phyloP scores from a whole-genome alignment of 495 filamentous ascomycete genomes.

The Aspergillus diversus region DNA sequence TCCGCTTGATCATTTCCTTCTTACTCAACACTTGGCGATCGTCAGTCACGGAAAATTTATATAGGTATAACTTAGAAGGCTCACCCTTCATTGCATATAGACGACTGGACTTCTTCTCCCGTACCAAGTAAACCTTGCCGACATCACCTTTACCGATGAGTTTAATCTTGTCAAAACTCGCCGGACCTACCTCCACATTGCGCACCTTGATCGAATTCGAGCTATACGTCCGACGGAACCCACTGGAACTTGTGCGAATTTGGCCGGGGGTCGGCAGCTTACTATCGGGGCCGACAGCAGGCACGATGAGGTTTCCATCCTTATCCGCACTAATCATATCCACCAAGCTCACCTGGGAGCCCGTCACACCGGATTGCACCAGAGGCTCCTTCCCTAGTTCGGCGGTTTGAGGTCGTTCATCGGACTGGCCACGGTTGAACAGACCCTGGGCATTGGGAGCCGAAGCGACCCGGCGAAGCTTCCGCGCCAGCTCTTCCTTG shows the following conservation, averaged over 20 bases:
- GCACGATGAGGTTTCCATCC: slow-evolving; percentile 46
- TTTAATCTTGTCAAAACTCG: slow-evolving; percentile 99
- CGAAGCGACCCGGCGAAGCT: slow-evolving; percentile 89
- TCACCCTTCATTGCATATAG: slow-evolving; percentile 99
- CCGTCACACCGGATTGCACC: slow-evolving; percentile 57
- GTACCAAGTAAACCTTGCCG: slow-evolving; percentile 95
- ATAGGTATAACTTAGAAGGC: slow-evolving; percentile 15
- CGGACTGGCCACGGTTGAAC: slow-evolving; percentile 68
- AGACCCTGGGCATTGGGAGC: slow-evolving; percentile 96
- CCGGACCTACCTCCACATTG: slow-evolving; percentile 92
- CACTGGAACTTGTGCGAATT: slow-evolving; percentile 56
- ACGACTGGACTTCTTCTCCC: slow-evolving; percentile 94
- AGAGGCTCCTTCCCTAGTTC: slow-evolving; percentile 79
- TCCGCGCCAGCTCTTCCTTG: slow-evolving; percentile 91
- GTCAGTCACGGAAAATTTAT: slow-evolving; percentile 22
- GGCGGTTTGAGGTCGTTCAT: slow-evolving; percentile 76
- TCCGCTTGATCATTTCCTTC: slow-evolving; percentile 99
- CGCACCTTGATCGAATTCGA: slow-evolving; percentile 98
- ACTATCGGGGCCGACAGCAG: slow-evolving; percentile 42
- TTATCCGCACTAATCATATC: slow-evolving; percentile 45
- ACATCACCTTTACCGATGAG: slow-evolving; percentile 98
- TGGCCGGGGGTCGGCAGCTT: slow-evolving; percentile 55
- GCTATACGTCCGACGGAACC: slow-evolving; percentile 94
- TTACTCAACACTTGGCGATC: slow-evolving; percentile 82
- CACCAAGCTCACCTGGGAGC: slow-evolving; percentile 60